Base-by-base conservation (phyloP, 805 yeast species). In the Saccharomycopsis malanga region DNA sequence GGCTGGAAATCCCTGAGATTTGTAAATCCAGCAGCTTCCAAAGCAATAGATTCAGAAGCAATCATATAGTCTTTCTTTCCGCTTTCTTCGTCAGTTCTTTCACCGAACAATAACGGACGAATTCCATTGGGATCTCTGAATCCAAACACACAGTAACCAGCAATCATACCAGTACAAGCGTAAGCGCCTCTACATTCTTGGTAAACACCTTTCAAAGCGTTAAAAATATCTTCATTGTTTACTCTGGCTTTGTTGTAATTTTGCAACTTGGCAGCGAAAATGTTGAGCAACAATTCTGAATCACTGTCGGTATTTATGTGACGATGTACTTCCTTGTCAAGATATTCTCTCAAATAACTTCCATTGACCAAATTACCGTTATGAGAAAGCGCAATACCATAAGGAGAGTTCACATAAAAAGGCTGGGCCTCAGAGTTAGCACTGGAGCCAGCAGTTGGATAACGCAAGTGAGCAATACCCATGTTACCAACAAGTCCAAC, bases 381-480 rank as follows among this genome's bases (percentile, higher is more conserved):
- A 66, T 93, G 98, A 46, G 91, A 78, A 62, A 93, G 62, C 39
- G 85, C 77, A 53, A 93, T 83, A 49, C 98, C 98, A 60, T 88
- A 93, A 2, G 98, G 98, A 38, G 96, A 80, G 69, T 93, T 93
- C 54, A 93, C 98, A 61, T 93, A 93, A 61, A 93, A 93, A 4
- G 98, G 98, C 69, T 93, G 98, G 3, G 98, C 98, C 68, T 93
- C 98, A 49, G 95, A 81, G 53, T 88, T 91, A 39, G 98, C 91
- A 56, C 87, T 78, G 3, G 95, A 83, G 17, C 98, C 98, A 34
- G 98, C 98, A 21, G 98, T 93, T 45, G 98, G 98, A 62, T 93
- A 93, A 57, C 98, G 77, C 61, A 93, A 68, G 63, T 93, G 98
- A 27, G 89, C 91, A 56, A 93, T 78, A 53, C 98, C 98, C 91